phyloP scores from a whole-genome alignment of 768 basidiomycete genomes.

The Phylloporus arenicola region DNA sequence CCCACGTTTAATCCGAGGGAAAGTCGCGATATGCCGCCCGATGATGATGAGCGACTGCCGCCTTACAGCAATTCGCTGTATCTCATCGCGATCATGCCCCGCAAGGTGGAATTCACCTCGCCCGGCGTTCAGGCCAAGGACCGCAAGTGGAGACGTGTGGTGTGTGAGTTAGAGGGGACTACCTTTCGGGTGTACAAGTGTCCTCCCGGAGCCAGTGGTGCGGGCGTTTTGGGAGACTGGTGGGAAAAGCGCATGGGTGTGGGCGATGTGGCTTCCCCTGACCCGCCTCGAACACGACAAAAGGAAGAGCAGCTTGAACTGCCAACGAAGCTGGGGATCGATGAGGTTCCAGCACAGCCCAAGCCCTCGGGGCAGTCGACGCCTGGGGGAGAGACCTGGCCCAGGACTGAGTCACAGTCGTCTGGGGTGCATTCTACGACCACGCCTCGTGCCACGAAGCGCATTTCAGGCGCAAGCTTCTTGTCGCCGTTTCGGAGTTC shows the following conservation, averaged over 20 bases:
- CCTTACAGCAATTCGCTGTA: conserved; percentile 77
- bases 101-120: conserved; percentile 87
- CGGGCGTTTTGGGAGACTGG: conserved; percentile 61
- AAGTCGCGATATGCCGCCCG: conserved; percentile 36
- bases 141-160: conserved; percentile 83
- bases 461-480: conserved; percentile 26
- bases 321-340: conserved; percentile 20
- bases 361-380: conserved; percentile 1
- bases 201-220: conserved; percentile 37
- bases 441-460: conserved; percentile 18
- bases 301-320: conserved; percentile 25
- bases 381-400: conserved; percentile 2
- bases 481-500: conserved; percentile 24
- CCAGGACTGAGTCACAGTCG: conserved; percentile 22
- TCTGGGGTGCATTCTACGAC: conserved; percentile 17
- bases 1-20: conserved; percentile 39
- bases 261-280: conserved; percentile 45
- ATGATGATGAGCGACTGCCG: conserved; percentile 88
- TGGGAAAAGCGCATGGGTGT: conserved; percentile 76
- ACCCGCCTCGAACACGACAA: conserved; percentile 23
- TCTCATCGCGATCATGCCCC: conserved; percentile 73
- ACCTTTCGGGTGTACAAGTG: conserved; percentile 70
- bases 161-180: conserved; percentile 93
- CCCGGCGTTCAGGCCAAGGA: conserved; percentile 88
- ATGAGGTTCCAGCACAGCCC: conserved; percentile 3